A percentile compares a stretch with the other conserved stretches of the same genome.
Conservation (phyloP, 169 alveolate species). For the Fabrea salina region DNA sequence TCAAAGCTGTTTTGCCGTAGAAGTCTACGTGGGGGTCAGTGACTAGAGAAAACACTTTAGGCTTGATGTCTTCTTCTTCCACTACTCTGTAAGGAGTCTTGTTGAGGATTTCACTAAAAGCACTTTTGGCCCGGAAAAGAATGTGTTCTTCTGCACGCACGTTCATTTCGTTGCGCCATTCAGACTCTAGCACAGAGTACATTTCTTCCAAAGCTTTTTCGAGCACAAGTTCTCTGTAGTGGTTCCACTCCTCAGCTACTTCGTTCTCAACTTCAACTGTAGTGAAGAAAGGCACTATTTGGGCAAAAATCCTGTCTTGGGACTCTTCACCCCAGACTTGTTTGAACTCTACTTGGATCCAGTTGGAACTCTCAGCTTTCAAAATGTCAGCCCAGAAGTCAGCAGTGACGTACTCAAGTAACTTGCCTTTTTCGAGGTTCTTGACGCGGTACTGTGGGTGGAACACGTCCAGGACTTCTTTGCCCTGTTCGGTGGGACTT, state of each 20-base stretch:
- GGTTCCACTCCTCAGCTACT: conserved; percentile 37
- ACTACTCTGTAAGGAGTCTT: not conserved
- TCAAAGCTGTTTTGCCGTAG: not conserved
- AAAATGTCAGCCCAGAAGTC: conserved; percentile 43
- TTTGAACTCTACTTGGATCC: conserved; percentile 40
- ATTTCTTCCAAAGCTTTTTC: conserved; percentile 34
- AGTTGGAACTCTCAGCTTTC: conserved; percentile 40
- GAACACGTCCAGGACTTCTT: conserved; percentile 43
- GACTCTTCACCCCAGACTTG: conserved; percentile 24
- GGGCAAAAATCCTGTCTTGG: conserved; percentile 15
- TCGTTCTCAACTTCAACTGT: not conserved
- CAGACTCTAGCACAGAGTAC: conserved; percentile 3
- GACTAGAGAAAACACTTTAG: not conserved
- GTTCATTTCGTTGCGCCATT: not conserved
- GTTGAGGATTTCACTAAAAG: not conserved
- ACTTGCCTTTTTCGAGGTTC: conserved; percentile 38
- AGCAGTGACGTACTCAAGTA: conserved; percentile 33
- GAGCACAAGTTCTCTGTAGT: conserved; percentile 35
- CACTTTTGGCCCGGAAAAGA: not conserved
- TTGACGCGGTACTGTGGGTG: conserved; percentile 52
- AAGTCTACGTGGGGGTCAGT: conserved; percentile 15
- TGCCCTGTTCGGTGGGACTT: conserved; percentile 54
- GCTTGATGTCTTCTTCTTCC: not conserved
- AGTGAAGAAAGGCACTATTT: not conserved
- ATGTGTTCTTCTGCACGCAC: not conserved